These are phyloP conservation scores for Aspergillus sp. DNA, from an alignment of 2,329 filamentous ascomycete species.

Conservation along the genomic window DNA sequence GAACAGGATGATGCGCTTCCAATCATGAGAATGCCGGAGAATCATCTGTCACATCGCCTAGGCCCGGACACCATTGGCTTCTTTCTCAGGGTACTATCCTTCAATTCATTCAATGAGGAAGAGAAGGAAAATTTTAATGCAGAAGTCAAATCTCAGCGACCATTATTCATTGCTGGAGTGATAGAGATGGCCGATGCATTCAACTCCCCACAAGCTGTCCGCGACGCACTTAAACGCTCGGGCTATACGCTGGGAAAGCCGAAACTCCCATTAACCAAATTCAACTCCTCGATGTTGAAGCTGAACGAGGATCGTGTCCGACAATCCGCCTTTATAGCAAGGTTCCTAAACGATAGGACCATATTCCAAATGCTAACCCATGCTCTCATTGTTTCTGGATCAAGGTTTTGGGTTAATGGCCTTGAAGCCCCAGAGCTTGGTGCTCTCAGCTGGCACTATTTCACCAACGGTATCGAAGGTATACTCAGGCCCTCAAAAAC, in stretches of 20 bases:
- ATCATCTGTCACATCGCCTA: constrained; percentile 25
- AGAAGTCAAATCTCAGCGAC: constrained; percentile 27
- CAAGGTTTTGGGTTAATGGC: constrained; percentile 36
- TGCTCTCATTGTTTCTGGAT: constrained; percentile 37
- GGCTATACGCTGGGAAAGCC: constrained; percentile 32
- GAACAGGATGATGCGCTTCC: constrained; percentile 20
- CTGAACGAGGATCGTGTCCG: constrained; percentile 40
- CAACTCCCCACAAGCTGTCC: constrained; percentile 31
- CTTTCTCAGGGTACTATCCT: constrained; percentile 33
- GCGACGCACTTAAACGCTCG: constrained; percentile 21
- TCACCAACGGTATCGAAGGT: constrained; percentile 44
- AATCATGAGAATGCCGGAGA: constrained; percentile 27
- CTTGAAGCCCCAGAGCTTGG: constrained; percentile 20
- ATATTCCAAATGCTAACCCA: constrained; percentile 34
- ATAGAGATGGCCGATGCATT: constrained; percentile 36
- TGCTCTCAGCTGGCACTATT: constrained; percentile 36
- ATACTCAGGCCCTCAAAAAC: background rate
- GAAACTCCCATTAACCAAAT: constrained; percentile 24
- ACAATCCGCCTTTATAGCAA: constrained; percentile 39
- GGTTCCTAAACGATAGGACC: constrained; percentile 28
- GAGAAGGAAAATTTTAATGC: constrained; percentile 20
- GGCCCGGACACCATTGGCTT: constrained; percentile 34
- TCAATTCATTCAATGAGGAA: constrained; percentile 25
- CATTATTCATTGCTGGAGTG: constrained; percentile 31
- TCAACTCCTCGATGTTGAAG: constrained; percentile 27